A percentile compares a stretch with the other conserved stretches of the same genome.
phyloP scores from a whole-genome alignment of 208 protist species.

The Leptomonas seymouri region DNA sequence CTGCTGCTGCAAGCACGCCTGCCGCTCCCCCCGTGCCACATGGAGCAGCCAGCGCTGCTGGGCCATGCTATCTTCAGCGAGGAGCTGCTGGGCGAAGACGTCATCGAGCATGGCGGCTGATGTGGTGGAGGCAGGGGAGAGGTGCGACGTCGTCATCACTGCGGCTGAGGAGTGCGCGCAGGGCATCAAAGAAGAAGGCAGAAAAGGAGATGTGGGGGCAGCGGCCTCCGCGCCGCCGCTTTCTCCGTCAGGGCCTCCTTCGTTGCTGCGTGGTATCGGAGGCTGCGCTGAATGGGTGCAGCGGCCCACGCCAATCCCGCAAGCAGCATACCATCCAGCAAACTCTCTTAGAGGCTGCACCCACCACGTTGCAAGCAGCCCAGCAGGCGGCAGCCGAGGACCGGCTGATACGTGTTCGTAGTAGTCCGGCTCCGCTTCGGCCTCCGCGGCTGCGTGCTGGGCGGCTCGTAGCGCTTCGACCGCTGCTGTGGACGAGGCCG shows the following conservation, averaged over 20 bases:
- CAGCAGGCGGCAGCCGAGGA: slow-evolving; percentile 29
- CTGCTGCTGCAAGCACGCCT: slow-evolving; percentile 4
- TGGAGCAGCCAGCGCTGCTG: slow-evolving; percentile 20
- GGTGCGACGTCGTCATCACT: neutral
- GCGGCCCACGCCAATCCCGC: slow-evolving; percentile 1
- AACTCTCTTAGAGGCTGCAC: slow-evolving; percentile 39
- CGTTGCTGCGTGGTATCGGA: neutral
- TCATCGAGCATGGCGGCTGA: slow-evolving; percentile 13
- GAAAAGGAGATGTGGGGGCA: neutral
- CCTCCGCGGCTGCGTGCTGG: slow-evolving; percentile 28
- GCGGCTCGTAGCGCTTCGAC: slow-evolving; percentile 6
- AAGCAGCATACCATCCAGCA: slow-evolving; percentile 17
- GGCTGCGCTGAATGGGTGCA: no score
- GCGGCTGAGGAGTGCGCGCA: neutral
- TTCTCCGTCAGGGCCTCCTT: neutral
- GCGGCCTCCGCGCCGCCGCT: no score
- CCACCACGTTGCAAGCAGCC: slow-evolving; percentile 53
- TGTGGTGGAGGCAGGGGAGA: neutral
- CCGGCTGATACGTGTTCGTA: slow-evolving; percentile 48
- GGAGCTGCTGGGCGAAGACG: slow-evolving; percentile 17
- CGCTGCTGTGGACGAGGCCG: neutral
- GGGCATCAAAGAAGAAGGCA: neutral
- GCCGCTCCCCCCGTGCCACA: slow-evolving; percentile 26
- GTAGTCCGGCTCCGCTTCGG: slow-evolving; percentile 65
- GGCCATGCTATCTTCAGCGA: slow-evolving; percentile 17